Evolutionary conservation across 2,329 filamentous ascomycete genomes (phyloP), one percentile per base, ranked within the genome.

Genomic region (Aspergillus pseudonomiae): DNA sequence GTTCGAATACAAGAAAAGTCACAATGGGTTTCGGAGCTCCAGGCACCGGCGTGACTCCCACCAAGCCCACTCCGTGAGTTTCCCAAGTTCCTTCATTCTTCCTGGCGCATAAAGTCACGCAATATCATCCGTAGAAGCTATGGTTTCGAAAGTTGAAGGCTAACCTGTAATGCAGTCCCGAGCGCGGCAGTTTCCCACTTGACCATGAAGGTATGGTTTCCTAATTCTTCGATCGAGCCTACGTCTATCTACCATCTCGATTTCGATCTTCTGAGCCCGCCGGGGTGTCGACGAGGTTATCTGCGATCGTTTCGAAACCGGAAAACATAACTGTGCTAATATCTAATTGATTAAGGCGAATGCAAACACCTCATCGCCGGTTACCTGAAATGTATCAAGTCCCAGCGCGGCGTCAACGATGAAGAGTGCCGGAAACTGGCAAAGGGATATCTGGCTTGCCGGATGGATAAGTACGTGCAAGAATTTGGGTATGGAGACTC

Each of bases 121-220:
- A 21, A 12, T 36, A 39, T 24, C 34, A 21, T 48, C 26, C n/a
- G 34, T 6, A 14, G n/a, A 36, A 21, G 19, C 39, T 10, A 41
- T n/a, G 39, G 16, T n/a, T 14, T n/a, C 39, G 19, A 41, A n/a
- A 9, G 3, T n/a, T 39, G n/a, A 43, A 60, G 3, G 28, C 48
- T 62, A 48, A 61, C 61, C 67, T 48, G 65, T 52, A 7, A 39
- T 57, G 11, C 62, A 95, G 92, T 62, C 94, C 94, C 6, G 91
- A 97, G 77, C 89, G 94, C 72, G 94, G 94, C 61, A 96, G 92
- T 72, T 98, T 98, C 75, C 94, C 94, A n/a, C 88, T 98, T 61
- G 94, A 98, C 78, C 94, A 97, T 73, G 93, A 97, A 78, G 93
- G 88, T 89, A 80, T 41, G 60, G 46, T 46, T 53, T 52, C 32